These are phyloP conservation scores for Inga laurina DNA, from an alignment of 306 rosid genomes.

Conservation along the genomic window DNA sequence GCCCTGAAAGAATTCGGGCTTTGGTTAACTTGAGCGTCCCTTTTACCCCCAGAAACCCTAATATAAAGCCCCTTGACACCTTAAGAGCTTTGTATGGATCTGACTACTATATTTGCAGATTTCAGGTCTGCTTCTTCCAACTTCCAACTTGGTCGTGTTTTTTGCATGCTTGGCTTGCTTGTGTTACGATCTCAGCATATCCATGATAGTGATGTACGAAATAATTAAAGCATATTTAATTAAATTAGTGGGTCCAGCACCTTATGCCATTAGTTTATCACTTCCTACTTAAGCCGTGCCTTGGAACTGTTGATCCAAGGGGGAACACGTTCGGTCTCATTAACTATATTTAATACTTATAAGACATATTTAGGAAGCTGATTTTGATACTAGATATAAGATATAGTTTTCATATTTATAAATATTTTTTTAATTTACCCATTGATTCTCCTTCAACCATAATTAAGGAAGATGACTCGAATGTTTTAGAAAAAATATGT, in stretches of 20 bases:
- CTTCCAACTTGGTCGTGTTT: neutral
- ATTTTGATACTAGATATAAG: too few relatives aligned
- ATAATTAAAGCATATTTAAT: neutral
- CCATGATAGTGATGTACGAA: neutral
- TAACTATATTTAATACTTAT: too few relatives aligned
- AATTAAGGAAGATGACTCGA: too few relatives aligned
- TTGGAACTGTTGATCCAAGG: neutral
- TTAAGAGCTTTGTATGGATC: slow-evolving; percentile 58
- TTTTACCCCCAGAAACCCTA: slow-evolving; percentile 62
- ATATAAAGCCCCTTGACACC: slow-evolving; percentile 44
- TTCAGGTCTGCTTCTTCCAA: slow-evolving; percentile 54
- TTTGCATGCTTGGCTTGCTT: neutral
- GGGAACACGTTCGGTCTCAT: neutral
- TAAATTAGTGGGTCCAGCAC: neutral
- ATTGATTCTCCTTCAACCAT: too few relatives aligned
- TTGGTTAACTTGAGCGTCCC: slow-evolving; percentile 61
- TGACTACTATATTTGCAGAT: slow-evolving; percentile 68
- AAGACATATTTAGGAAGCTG: too few relatives aligned
- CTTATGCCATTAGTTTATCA: too few relatives aligned
- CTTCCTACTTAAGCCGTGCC: neutral
- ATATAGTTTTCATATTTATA: too few relatives aligned
- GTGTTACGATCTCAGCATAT: neutral
- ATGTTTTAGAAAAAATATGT: too few relatives aligned
- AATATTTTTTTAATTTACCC: too few relatives aligned
- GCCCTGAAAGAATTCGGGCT: slow-evolving; percentile 69